Conservation (phyloP, 305 asterid genomes). For the Rubia balearica region DNA sequence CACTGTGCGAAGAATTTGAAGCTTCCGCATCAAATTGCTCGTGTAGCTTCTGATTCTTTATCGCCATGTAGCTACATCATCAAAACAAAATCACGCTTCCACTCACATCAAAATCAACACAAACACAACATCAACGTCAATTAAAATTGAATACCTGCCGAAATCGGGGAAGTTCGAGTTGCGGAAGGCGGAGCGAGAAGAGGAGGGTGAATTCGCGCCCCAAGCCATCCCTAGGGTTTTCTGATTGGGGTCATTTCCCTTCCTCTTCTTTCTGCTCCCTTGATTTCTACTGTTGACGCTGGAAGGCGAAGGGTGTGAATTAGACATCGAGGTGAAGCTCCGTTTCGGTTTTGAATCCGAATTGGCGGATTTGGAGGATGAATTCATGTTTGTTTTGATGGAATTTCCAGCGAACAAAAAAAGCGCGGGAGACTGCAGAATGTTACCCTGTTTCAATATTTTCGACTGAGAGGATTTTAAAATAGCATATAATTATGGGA, state of each 20-base stretch:
- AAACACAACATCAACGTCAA: neutral
- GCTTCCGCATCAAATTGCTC: slow-evolving; percentile 88
- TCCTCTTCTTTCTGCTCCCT: slow-evolving; percentile 37
- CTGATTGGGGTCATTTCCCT: slow-evolving; percentile 46
- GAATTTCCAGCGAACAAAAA: neutral
- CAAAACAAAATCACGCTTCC: slow-evolving; percentile 2
- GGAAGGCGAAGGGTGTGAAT: slow-evolving; percentile 40
- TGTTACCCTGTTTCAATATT: no score
- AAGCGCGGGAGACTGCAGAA: neutral
- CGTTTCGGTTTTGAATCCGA: slow-evolving; percentile 51
- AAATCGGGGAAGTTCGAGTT: slow-evolving; percentile 77
- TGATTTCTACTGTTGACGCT: slow-evolving; percentile 27
- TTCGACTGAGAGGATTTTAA: neutral
- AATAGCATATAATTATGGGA: neutral
- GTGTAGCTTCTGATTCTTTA: slow-evolving; percentile 85
- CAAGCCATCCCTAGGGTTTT: slow-evolving; percentile 85
- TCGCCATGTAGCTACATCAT: slow-evolving; percentile 76
- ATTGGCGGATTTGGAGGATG: slow-evolving; percentile 24
- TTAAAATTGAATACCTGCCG: slow-evolving; percentile 45
- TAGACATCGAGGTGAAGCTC: slow-evolving; percentile 40
- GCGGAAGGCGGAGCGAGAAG: slow-evolving; percentile 51
- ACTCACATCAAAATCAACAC: neutral
- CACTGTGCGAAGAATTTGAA: slow-evolving; percentile 60
- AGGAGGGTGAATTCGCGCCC: slow-evolving; percentile 74
- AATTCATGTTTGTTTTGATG: slow-evolving; percentile 32